A percentile compares a stretch with the other conserved stretches of the same genome.
These are phyloP conservation scores for Bruguiera hainesii DNA, from an alignment of 441 rosid genomes.

Conservation along the genomic window DNA sequence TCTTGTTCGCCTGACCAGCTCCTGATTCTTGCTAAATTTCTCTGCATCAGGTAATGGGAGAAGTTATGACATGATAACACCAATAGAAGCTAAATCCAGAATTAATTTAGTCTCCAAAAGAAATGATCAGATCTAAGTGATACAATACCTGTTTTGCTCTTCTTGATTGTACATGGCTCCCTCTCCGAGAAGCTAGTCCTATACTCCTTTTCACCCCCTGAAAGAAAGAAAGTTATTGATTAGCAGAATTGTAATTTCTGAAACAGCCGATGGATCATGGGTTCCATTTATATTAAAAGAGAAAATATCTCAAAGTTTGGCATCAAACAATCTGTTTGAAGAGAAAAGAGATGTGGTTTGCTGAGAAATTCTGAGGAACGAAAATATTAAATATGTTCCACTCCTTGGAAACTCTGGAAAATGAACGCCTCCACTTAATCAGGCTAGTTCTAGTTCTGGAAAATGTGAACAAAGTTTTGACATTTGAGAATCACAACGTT, in stretches of 20 bases:
- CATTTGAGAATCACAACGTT: constrained; percentile 17
- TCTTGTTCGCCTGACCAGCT: constrained; percentile 63
- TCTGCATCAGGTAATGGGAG: constrained; percentile 41
- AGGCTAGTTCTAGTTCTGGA: constrained; percentile 14
- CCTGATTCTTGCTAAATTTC: constrained; percentile 63
- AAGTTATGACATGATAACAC: neutral
- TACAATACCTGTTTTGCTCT: constrained; percentile 67
- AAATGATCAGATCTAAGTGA: neutral
- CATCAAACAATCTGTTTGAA: constrained; percentile 3
- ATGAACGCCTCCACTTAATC: constrained; percentile 11
- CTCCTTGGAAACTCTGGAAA: constrained; percentile 16
- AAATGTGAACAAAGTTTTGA: constrained; percentile 24
- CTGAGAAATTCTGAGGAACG: constrained; percentile 16
- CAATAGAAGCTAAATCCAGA: neutral
- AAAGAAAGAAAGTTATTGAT: constrained; percentile 13
- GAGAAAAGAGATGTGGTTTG: neutral
- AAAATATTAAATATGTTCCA: neutral
- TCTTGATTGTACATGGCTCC: constrained; percentile 73
- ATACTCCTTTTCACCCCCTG: constrained; percentile 70
- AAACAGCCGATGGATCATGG: neutral
- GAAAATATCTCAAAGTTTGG: neutral
- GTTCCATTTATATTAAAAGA: neutral
- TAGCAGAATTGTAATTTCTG: constrained; percentile 3
- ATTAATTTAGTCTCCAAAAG: neutral
- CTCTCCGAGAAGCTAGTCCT: constrained; percentile 87